Evolutionary conservation across 2,329 filamentous ascomycete species (phyloP).

Genomic region (Beauveria brongniartii): DNA sequence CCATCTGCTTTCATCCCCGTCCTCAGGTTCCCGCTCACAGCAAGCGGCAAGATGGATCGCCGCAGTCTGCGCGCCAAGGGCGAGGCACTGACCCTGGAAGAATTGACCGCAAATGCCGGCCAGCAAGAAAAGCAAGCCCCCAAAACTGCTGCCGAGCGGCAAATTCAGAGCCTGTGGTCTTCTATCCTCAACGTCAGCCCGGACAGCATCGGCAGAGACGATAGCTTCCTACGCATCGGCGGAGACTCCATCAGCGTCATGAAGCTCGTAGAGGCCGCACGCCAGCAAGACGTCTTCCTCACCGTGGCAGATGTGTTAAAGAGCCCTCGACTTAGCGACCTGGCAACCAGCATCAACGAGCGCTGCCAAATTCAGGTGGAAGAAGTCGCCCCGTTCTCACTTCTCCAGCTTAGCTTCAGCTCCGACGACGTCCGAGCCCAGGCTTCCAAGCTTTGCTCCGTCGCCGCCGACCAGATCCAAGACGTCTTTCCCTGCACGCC

Average conservation of each 20-base stretch:
- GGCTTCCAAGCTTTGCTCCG: background rate
- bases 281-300: slow-evolving; percentile 21
- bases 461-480: background rate
- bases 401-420: background rate
- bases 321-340: slow-evolving; percentile 20
- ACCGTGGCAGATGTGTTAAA: slow-evolving; percentile 26
- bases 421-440: background rate
- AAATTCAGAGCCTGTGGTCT: slow-evolving; percentile 28
- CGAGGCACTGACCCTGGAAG: slow-evolving; percentile 2
- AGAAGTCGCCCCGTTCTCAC: slow-evolving; percentile 2
- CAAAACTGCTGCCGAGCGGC: slow-evolving; percentile 5
- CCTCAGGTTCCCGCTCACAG: background rate
- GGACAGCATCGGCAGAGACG: slow-evolving; percentile 20
- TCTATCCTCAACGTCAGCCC: slow-evolving; percentile 29
- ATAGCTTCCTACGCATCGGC: slow-evolving; percentile 31
- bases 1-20: slow-evolving; percentile 14
- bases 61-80: slow-evolving; percentile 9
- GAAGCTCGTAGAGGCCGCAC: slow-evolving; percentile 31
- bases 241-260: slow-evolving; percentile 39
- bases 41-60: slow-evolving; percentile 11
- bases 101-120: background rate
- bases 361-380: background rate
- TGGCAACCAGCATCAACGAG: slow-evolving; percentile 13
- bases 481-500: slow-evolving; percentile 8
- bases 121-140: slow-evolving; percentile 8